A percentile compares a stretch with the other conserved stretches of the same genome.
Evolutionary conservation across 352 stramenopile genomes (phyloP).

Genomic region (Blastocystis sp.): DNA sequence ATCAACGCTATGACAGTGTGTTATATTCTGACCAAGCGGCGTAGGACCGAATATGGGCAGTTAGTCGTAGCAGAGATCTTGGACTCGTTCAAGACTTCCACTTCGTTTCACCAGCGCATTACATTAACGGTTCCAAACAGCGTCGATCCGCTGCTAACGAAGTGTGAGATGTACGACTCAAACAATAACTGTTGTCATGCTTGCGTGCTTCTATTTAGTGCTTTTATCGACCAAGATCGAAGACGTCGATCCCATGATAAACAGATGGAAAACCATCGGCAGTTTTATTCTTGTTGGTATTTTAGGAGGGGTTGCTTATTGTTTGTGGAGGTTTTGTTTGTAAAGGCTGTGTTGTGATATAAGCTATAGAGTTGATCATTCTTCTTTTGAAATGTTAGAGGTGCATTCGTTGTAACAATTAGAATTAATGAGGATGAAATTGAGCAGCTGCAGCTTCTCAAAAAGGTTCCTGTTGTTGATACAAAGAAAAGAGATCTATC

Average conservation of each 20-base stretch:
- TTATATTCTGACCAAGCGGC: conserved; percentile 25
- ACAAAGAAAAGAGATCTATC: neutral
- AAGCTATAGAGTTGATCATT: neutral
- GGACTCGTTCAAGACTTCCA: neutral
- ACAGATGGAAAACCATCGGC: neutral
- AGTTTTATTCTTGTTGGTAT: neutral
- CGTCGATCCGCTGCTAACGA: neutral
- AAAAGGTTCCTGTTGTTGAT: neutral
- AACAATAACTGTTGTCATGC: neutral
- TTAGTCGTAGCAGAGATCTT: neutral
- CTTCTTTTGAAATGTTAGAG: neutral
- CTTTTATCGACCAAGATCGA: conserved; percentile 19
- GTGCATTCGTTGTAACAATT: neutral
- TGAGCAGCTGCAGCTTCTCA: neutral
- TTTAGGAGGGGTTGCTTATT: neutral
- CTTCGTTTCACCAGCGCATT: neutral
- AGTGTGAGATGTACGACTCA: conserved; percentile 30
- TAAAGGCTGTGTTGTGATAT: neutral
- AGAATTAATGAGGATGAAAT: neutral
- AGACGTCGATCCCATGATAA: neutral
- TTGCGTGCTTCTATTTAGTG: neutral
- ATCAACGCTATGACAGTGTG: neutral
- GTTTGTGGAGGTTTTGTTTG: neutral
- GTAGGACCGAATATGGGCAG: neutral
- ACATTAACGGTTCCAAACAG: neutral